Evolutionary conservation across 2,329 filamentous ascomycete genomes (phyloP).

Genomic region (Cordyceps militaris): DNA sequence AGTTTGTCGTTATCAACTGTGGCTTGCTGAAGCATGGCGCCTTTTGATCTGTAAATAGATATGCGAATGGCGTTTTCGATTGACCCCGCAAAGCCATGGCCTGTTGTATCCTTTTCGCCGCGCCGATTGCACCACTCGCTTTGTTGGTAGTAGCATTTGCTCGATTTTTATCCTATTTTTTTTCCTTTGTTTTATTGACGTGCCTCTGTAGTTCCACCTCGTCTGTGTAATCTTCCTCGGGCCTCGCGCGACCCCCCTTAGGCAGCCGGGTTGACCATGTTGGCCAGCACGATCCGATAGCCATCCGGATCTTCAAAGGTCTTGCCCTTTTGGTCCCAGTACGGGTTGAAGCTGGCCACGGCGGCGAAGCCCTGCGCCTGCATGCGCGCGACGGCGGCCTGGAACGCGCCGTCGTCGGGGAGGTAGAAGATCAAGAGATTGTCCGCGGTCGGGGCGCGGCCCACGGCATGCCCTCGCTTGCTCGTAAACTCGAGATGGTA

Average conservation of each 20-base stretch:
- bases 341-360: slow-evolving; percentile 35
- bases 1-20: neutral
- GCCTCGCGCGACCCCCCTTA: too few relatives aligned
- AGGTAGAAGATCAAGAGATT: slow-evolving; percentile 39
- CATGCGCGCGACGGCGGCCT: slow-evolving; percentile 27
- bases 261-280: slow-evolving; percentile 17
- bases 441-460: slow-evolving; percentile 33
- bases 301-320: slow-evolving; percentile 40
- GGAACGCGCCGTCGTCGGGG: slow-evolving; percentile 23
- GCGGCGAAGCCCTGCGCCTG: slow-evolving; percentile 26
- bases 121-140: neutral
- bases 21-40: neutral
- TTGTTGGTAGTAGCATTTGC: neutral
- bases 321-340: slow-evolving; percentile 37
- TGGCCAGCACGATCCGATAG: slow-evolving; percentile 35
- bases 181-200: neutral
- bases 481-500: slow-evolving; percentile 40
- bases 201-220: neutral
- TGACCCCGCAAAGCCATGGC: neutral
- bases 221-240: too few relatives aligned
- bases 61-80: neutral
- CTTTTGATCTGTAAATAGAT: neutral
- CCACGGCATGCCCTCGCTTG: slow-evolving; percentile 26
- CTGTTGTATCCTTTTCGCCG: neutral
- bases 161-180: neutral